Conservation (phyloP, 2,329 filamentous ascomycete species). For the Leptographium wingfieldii region DNA sequence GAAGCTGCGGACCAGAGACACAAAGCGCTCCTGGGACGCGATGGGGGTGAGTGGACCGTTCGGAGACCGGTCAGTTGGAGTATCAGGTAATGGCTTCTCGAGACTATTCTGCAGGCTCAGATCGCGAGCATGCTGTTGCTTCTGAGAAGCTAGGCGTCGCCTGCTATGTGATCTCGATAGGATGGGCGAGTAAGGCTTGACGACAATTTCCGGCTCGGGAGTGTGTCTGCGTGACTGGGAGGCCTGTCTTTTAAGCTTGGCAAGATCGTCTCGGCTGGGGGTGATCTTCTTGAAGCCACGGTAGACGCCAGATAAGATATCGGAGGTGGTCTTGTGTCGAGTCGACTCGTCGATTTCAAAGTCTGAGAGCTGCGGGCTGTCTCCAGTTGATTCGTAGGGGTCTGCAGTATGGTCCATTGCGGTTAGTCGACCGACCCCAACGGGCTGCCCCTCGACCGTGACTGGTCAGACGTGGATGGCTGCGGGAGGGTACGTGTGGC, state of each 20-base stretch:
- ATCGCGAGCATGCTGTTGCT: conserved; percentile 37
- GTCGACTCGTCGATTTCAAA: conserved; percentile 27
- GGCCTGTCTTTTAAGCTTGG: conserved; percentile 30
- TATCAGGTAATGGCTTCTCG: conserved; percentile 42
- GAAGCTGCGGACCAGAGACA: conserved; percentile 7
- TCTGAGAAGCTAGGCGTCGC: conserved; percentile 6
- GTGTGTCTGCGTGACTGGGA: conserved; percentile 20
- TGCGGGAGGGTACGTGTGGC: neutral
- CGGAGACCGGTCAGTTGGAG: conserved; percentile 24
- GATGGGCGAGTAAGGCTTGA: conserved; percentile 21
- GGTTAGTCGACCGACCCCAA: conserved; percentile 18
- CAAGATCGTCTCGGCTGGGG: conserved; percentile 28
- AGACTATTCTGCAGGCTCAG: conserved; percentile 44
- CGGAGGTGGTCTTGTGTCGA: conserved; percentile 28
- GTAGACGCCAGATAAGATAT: conserved; percentile 38
- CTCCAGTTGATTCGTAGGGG: conserved; percentile 17
- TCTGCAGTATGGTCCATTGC: conserved; percentile 18
- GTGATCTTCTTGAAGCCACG: conserved; percentile 37
- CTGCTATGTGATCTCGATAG: conserved; percentile 17
- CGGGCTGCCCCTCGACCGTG: neutral
- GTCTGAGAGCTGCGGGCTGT: conserved; percentile 29
- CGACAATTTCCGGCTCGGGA: conserved; percentile 11
- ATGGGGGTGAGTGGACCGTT: conserved; percentile 21
- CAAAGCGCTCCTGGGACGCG: conserved; percentile 9
- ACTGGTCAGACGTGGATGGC: neutral